Conservation (phyloP, 2,329 filamentous ascomycete species). For the Huntiella savannae region DNA sequence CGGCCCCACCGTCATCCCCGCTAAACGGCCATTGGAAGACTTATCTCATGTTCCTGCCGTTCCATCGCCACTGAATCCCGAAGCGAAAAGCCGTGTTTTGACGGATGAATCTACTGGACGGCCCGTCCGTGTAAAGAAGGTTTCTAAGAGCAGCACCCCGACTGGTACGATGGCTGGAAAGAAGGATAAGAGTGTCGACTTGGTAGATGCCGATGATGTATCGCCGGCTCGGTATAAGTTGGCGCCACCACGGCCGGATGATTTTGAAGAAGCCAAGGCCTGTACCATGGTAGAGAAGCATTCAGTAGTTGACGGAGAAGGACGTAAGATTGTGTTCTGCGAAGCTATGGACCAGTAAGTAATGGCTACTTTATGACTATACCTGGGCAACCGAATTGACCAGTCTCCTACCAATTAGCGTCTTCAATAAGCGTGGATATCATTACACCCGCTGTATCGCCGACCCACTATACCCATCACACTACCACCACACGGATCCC, state of each 20-base stretch:
- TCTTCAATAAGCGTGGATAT: constrained; percentile 53
- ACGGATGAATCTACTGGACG: constrained; percentile 31
- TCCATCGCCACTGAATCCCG: constrained; percentile 56
- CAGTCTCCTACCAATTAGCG: constrained; percentile 20
- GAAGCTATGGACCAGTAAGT: constrained; percentile 47
- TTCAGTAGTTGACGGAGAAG: constrained; percentile 29
- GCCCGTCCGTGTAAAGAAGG: constrained; percentile 39
- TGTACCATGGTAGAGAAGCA: constrained; percentile 39
- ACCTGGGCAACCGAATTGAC: background rate
- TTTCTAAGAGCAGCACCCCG: constrained; percentile 33
- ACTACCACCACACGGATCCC: constrained; percentile 76
- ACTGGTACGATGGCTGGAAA: constrained; percentile 29
- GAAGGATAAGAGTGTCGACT: constrained; percentile 19
- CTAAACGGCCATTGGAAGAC: constrained; percentile 49
- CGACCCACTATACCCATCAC: constrained; percentile 71
- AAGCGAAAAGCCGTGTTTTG: constrained; percentile 20
- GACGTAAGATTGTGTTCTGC: constrained; percentile 35
- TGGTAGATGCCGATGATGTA: constrained; percentile 24
- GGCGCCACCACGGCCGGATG: constrained; percentile 40
- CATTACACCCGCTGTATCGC: constrained; percentile 83
- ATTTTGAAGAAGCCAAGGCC: constrained; percentile 40
- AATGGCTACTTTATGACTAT: background rate
- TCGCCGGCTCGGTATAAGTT: constrained; percentile 43
- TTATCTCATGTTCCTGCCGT: constrained; percentile 46
- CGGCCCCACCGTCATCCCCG: constrained; percentile 29